Evolutionary conservation across 2,329 filamentous ascomycete genomes (phyloP).

Genomic region (Talaromyces sp.): DNA sequence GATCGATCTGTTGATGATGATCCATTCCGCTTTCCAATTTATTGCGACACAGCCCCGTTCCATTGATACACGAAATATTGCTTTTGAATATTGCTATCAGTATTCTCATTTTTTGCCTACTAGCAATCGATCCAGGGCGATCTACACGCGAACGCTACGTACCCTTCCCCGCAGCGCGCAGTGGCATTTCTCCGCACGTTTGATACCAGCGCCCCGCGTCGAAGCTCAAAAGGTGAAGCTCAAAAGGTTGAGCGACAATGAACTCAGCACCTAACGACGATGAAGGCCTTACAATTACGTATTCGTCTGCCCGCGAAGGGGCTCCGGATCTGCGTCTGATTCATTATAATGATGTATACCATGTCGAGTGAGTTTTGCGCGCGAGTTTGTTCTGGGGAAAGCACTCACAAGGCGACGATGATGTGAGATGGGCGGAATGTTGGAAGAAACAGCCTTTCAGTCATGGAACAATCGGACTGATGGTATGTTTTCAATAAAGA

Average conservation of each 20-base stretch:
- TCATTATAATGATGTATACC: slow-evolving; percentile 94
- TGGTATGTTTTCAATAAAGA: slow-evolving; percentile 23
- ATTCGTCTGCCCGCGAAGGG: slow-evolving; percentile 42
- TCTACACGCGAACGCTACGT: not conserved
- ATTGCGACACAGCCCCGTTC: not conserved
- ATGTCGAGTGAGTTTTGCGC: slow-evolving; percentile 60
- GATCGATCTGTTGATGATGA: not conserved
- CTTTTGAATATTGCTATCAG: not conserved
- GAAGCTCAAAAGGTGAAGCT: not conserved
- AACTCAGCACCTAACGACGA: slow-evolving; percentile 25
- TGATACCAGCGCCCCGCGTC: not conserved
- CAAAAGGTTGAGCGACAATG: slow-evolving; percentile 1
- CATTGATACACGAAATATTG: not conserved
- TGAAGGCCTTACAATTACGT: slow-evolving; percentile 39
- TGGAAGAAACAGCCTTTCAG: not conserved
- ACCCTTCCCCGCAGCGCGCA: not conserved
- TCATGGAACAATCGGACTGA: not conserved
- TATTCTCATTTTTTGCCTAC: not conserved
- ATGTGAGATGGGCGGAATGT: not conserved
- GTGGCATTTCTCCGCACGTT: slow-evolving; percentile 4
- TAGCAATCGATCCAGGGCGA: not conserved
- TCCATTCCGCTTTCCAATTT: no score
- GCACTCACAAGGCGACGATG: not conserved
- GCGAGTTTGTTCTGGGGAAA: not conserved
- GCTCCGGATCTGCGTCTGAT: slow-evolving; percentile 72